Base-by-base conservation (phyloP, 108 stramenopile genomes). In the Pseudonitzschia multiseries region DNA sequence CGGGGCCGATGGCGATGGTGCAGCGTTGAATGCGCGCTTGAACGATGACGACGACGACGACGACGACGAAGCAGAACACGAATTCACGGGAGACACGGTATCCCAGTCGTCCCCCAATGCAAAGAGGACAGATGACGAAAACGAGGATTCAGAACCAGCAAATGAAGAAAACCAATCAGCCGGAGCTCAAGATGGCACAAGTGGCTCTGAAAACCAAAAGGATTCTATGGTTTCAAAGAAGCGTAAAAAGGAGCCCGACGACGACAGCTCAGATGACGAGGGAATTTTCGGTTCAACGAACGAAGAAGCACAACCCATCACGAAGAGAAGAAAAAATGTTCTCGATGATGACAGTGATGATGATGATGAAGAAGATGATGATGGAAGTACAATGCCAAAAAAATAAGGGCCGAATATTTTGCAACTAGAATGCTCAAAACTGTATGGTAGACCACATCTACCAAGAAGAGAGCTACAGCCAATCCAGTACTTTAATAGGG, bases 61-160 rank as follows among this genome's bases (percentile, higher is more conserved):
- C 44, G 83, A 84, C 22, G 80, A 81, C 21, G 84, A 87, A 67
- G 79, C 74, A 20, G 87, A 87, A 40, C 29, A 79, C 17, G 87
- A 87, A 76, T 87, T 87, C 65, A 77, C 82, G 69, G 86, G 63
- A 33, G 72, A 86, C 53, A 46, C 44, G 9, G 21, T 65, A 12
- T 26, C 59, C 12, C 27, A 61, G 28, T 40, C 33, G 10, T 42
- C 61, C 13, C 20, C 33, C 14, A 18, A 61, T 61, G 28, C 26
- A 10, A 29, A 33, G 59, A 18, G 29, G 5, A 5, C 59, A 18
- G 28, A 17, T 61, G 22, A 26, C 22, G 28, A 13, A 33, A 61
- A 61, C 24, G 17, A 61, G 9, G 18, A 9, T 29, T 18, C 14
- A 4, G 28, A 40, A 33, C 12, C 17, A 33, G 18, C 4, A 33